Evolutionary conservation across 176 grass and related monocot species (phyloP).

Genomic region (Aegilops longissima): DNA sequence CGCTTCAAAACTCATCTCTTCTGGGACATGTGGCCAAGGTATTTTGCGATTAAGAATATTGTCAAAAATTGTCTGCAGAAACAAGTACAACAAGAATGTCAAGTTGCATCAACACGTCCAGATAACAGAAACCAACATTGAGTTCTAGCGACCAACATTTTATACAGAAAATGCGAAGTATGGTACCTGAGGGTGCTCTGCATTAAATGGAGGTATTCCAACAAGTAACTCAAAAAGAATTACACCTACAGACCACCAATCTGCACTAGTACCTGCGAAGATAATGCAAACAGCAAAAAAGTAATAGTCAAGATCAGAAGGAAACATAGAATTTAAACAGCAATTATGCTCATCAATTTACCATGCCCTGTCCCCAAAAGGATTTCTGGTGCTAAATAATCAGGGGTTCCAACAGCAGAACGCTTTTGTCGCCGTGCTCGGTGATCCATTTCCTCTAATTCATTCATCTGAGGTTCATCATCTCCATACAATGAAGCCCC

Average conservation of each 20-base stretch:
- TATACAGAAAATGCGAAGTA: conserved; percentile 19
- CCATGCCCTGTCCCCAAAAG: conserved; percentile 98
- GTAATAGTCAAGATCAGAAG: conserved; percentile 13
- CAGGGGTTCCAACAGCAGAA: conserved; percentile 96
- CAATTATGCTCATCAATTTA: conserved; percentile 38
- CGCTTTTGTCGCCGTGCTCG: conserved; percentile 78
- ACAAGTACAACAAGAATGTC: conserved; percentile 43
- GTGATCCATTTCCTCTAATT: conserved; percentile 77
- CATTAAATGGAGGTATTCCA: conserved; percentile 99
- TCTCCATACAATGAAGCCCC: conserved; percentile 89
- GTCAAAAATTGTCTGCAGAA: conserved; percentile 92
- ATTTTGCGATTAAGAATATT: conserved; percentile 99
- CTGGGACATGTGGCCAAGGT: conserved; percentile 90
- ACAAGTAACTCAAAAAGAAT: conserved; percentile 99
- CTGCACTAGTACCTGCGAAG: conserved; percentile 85
- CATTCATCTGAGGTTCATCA: conserved; percentile 79
- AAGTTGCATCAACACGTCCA: conserved; percentile 24
- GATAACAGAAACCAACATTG: conserved; percentile 23
- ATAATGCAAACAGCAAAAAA: conserved; percentile 31
- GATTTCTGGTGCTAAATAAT: conserved; percentile 99
- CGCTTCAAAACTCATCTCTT: conserved; percentile 89
- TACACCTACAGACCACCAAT: conserved; percentile 99
- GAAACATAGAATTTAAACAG: background rate
- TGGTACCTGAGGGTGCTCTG: conserved; percentile 91
- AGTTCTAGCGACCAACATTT: conserved; percentile 19